These are phyloP conservation scores for Lipomyces spencermartinsiae DNA, from an alignment of 805 yeast genomes.

Conservation along the genomic window DNA sequence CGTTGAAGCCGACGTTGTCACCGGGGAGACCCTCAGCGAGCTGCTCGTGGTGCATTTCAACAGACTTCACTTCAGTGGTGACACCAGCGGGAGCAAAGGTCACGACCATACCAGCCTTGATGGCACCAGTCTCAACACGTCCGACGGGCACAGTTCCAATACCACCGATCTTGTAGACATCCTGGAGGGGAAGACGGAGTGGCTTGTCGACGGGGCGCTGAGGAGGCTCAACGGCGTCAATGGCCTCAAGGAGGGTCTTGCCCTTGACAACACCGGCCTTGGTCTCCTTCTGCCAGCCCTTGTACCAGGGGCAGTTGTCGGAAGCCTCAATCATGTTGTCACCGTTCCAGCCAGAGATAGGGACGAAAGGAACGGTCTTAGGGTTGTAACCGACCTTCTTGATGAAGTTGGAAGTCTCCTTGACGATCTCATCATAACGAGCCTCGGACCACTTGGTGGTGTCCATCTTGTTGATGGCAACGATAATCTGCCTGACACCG, in stretches of 20 bases:
- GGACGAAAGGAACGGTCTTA: slow-evolving; percentile 83
- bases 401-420: slow-evolving; percentile 80
- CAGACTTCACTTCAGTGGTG: slow-evolving; percentile 88
- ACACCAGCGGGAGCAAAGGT: slow-evolving; percentile 90
- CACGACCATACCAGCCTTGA: slow-evolving; percentile 90
- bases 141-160: slow-evolving; percentile 93
- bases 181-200: slow-evolving; percentile 87
- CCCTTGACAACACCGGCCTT: slow-evolving; percentile 73
- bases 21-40: slow-evolving; percentile 83
- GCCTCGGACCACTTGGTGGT: slow-evolving; percentile 85
- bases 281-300: slow-evolving; percentile 85
- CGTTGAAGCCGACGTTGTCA: slow-evolving; percentile 91
- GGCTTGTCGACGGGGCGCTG: slow-evolving; percentile 84
- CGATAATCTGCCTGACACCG: slow-evolving; percentile 86
- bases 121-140: slow-evolving; percentile 90
- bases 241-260: slow-evolving; percentile 83
- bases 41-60: slow-evolving; percentile 87
- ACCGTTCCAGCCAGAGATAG: slow-evolving; percentile 92
- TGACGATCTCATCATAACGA: slow-evolving; percentile 78
- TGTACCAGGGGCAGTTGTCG: slow-evolving; percentile 84
- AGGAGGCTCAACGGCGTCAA: slow-evolving; percentile 83
- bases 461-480: slow-evolving; percentile 95
- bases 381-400: slow-evolving; percentile 87
- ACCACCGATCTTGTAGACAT: slow-evolving; percentile 93
- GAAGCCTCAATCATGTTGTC: slow-evolving; percentile 90